These are phyloP conservation scores for Ascobolus immersus DNA, from an alignment of 495 filamentous ascomycete species.

Conservation along the genomic window DNA sequence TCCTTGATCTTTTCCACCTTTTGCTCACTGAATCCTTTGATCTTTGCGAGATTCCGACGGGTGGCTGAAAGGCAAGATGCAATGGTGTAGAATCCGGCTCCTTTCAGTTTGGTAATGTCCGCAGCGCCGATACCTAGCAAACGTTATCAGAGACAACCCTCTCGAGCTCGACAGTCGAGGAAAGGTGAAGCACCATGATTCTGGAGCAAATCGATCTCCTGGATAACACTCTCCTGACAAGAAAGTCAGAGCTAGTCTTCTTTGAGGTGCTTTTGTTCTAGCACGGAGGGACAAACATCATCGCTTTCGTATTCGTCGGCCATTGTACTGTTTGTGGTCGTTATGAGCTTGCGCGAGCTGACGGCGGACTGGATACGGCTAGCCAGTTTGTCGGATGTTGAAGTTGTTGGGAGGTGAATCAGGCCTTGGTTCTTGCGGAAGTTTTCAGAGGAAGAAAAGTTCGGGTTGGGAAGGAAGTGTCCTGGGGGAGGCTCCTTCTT, in stretches of 20 bases:
- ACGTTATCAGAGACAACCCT: conserved; percentile 6
- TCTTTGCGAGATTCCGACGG: conserved; percentile 38
- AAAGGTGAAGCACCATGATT: conserved; percentile 30
- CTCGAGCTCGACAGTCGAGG: conserved; percentile 1
- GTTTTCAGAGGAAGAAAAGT: too few species aligned
- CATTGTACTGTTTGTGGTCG: too few species aligned
- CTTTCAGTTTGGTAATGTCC: conserved; percentile 52
- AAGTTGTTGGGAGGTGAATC: too few species aligned
- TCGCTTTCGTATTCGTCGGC: conserved; percentile 1
- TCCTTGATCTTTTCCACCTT: conserved; percentile 69
- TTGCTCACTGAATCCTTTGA: conserved; percentile 57
- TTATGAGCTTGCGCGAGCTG: too few species aligned
- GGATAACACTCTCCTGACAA: conserved; percentile 20
- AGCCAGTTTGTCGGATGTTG: too few species aligned
- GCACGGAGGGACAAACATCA: neutral
- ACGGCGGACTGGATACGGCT: too few species aligned
- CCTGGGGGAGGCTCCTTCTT: too few species aligned
- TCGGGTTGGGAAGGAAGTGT: too few species aligned
- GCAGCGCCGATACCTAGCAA: conserved; percentile 37
- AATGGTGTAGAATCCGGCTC: conserved; percentile 44
- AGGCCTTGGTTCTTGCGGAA: too few species aligned
- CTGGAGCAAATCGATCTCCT: conserved; percentile 53
- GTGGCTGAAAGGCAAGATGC: conserved; percentile 26
- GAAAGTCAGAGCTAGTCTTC: neutral
- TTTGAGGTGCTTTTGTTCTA: neutral